Evolutionary conservation across 2,329 filamentous ascomycete species (phyloP).

Genomic region (Phialocephala sp.): DNA sequence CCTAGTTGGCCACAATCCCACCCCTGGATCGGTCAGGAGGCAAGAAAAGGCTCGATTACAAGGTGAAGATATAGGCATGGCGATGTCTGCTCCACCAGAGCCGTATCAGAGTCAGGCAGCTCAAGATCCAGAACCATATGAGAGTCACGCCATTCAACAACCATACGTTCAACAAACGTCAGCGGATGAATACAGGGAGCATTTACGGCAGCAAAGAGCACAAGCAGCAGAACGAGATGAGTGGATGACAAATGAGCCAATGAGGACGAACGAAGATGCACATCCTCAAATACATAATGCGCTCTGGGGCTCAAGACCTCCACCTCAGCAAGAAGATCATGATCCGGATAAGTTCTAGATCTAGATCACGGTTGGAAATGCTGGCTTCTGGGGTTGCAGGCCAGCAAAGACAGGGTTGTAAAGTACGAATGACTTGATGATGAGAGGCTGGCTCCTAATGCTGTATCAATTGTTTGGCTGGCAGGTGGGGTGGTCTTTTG

Average conservation of each 20-base stretch:
- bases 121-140: conserved; percentile 24
- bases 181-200: conserved; percentile 32
- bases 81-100: conserved; percentile 29
- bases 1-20: conserved; percentile 24
- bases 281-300: conserved; percentile 29
- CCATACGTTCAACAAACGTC: conserved; percentile 23
- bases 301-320: conserved; percentile 24
- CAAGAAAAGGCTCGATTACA: conserved; percentile 16
- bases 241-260: conserved; percentile 28
- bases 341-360: conserved; percentile 6
- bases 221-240: conserved; percentile 24
- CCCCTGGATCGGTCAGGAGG: conserved; percentile 23
- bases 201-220: conserved; percentile 28
- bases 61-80: conserved; percentile 34
- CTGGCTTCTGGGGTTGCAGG: background rate
- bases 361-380: background rate
- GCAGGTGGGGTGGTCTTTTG: background rate
- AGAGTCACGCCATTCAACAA: conserved; percentile 28
- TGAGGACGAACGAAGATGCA: conserved; percentile 2
- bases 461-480: background rate
- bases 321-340: background rate
- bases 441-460: conserved; percentile 9
- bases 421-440: conserved; percentile 7
- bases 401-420: background rate
- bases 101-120: conserved; percentile 29